Base-by-base conservation (phyloP, 2,329 filamentous ascomycete species). In the Cercospora sp. region DNA sequence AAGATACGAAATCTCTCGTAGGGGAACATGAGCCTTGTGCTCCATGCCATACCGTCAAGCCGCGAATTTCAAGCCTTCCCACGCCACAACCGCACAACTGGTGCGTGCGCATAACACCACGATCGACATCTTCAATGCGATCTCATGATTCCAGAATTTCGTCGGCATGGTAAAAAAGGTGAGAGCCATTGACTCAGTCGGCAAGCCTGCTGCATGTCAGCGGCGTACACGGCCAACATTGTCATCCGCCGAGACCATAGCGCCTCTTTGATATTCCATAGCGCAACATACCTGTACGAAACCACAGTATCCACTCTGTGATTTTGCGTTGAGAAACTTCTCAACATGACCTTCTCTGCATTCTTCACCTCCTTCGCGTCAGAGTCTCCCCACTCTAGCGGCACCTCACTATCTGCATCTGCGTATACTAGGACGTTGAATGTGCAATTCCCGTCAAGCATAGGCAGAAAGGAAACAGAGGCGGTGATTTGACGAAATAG, bases 341-440 rank as follows among this genome's bases (percentile, higher is more conserved):
- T 87, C 77, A 99, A 83, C 82, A 97, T 94, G 32, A 99, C 95
- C 78, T 95, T 93, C 84, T 99, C 95, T 51, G 92, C 94, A 75
- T 95, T 92, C 78, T 90, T 85, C 73, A 99, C 97, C 84, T 99
- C 95, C 83, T 97, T 97, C 65, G 94, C 94, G 80, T 98, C 95
- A 74, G 93, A 97, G 82, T 99, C 95, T 58, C 95, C 95, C 95
- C 95, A 99, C 80, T 99, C 95, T 67, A 99, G 90, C 3, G 95
- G 95, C 13, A 99, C 95, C 59, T 98, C 94, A 67, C 91, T 95
- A 81, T 98, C 94, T 18, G 94, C 94, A 79, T 99, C 94, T 63
- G 95, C 95, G 79, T 99, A 99, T 3, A 99, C 95, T 49, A 99
- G 87, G 59, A 99, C 94, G 77, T 99, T 99, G 85, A 99, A 99